Base-by-base conservation (phyloP, 2,329 filamentous ascomycete species). In the Helicocarpus griseus region DNA sequence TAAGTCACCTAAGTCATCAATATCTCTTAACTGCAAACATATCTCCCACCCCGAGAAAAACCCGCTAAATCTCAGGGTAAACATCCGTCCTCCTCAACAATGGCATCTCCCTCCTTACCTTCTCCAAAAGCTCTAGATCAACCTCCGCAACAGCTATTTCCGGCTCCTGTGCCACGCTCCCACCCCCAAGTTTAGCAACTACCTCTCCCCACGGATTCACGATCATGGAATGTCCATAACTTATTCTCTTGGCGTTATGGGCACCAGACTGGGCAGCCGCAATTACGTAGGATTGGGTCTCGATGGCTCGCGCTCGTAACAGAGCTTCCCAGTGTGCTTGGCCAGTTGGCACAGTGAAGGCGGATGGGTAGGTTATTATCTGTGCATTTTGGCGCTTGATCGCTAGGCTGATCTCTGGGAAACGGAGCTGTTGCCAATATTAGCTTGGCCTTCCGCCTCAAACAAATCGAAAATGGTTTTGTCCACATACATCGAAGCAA, bases 281-380 rank as follows among this genome's bases (percentile, higher is more conserved):
- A 54, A 96, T 73, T 1, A 96, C 83, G 73, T 87, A 97, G 51
- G 82, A 82, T 70, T 96, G 87, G 17, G 85, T 89, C 74, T 96
- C 91, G 54, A 96, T 88, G 8, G 91, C 91, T 44, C 91, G 76
- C 3, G 88, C 83, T 26, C 87, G 76, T 13, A 96, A 73, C 5
- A 97, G 71, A 2, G 81, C 75, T 62, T 89, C 82, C 91, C 91
- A 97, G 69, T 96, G 91, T 1, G 87, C 87, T 52, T 75, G 77
- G 0, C 91, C 91, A 0, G 91, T 96, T 1, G 85, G 82, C 0
- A 94, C 78, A 0, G 90, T 95, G 64, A 96, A 97, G 3, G 91
- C 91, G 5, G 87, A 91, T 0, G 91, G 91, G 63, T 91, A 96
- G 0, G 88, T 82, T 47, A 96, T 73, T 49, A 95, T 73, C 56